These are phyloP conservation scores for Alopecurus myosuroides DNA, from an alignment of 176 grass and related monocot genomes.

Conservation along the genomic window DNA sequence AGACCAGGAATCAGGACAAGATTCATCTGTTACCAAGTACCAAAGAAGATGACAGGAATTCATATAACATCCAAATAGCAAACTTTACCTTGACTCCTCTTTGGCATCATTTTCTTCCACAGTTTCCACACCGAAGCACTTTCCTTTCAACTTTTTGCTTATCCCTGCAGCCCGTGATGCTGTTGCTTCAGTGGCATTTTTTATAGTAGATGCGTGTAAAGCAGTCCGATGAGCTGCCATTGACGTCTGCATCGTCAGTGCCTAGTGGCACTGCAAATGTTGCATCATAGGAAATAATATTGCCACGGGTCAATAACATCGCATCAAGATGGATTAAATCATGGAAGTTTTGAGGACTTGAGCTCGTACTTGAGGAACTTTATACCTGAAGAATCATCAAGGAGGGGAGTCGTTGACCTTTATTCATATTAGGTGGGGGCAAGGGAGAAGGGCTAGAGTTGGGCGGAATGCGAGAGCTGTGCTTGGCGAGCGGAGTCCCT, in stretches of 20 bases:
- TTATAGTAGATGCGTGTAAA: conserved; percentile 79
- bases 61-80: neutral
- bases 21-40: neutral
- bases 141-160: conserved; percentile 86
- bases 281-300: conserved; percentile 90
- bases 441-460: no score
- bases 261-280: conserved; percentile 96
- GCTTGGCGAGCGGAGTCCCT: no score
- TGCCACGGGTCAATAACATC: no score
- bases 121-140: conserved; percentile 40
- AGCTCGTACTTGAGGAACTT: no score
- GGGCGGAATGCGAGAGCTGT: no score
- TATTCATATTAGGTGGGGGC: no score
- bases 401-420: no score
- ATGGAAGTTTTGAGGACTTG: no score
- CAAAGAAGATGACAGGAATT: neutral
- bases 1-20: neutral
- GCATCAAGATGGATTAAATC: no score
- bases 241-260: conserved; percentile 74
- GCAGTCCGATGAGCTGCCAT: conserved; percentile 73
- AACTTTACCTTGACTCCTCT: conserved; percentile 58
- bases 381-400: no score
- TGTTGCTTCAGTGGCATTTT: conserved; percentile 92
- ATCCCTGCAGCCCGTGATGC: conserved; percentile 90
- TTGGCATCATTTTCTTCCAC: conserved; percentile 49